Base-by-base conservation (phyloP, 208 protist genomes). In the Acanthamoeba royreba region DNA sequence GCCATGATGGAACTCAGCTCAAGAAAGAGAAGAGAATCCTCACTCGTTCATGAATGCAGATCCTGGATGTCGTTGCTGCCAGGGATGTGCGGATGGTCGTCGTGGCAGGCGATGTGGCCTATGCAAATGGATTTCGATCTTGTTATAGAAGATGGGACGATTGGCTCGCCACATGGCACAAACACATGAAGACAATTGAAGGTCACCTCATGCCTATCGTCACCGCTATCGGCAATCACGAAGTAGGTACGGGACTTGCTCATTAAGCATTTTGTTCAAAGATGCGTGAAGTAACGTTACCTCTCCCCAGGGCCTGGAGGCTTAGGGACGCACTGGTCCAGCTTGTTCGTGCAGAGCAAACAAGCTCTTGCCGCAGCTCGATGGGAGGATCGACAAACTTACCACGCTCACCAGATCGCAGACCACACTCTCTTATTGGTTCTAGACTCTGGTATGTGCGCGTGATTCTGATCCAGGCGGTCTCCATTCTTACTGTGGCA, bases 141-240 rank as follows among this genome's bases (percentile, higher is more conserved):
- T 95, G 93, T 43, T 95, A 93, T 66, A 17, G 58, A 8, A 4
- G 93, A 52, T 95, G 93, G 93, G 93, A 95, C 89, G 52, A 93
- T 7, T 92, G 89, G 61, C 38, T 74, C 13, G 63, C 63, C 33
- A 74, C 33, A 17, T 74, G 63, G 63, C 63, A 74, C 63, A 74
- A 1, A 17, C 63, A 74, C 63, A 74, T 74, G 63, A 42, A 49
- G 31, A 92, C 17, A 4, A 4, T 5, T 1, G 53, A 38, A 0
- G 77, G 93, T 33, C 40, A 61, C 52, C 52, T 77, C 40, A 89
- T 66, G 19, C 93, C 93, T 7, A 38, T 93, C 22, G 1, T 95
- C 3, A 49, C 89, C 28, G 58, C 93, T 25, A 95, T 95, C 63
- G 93, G 93, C 25, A 95, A 95, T 52, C 93, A 95, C 81, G 93